phyloP scores from a whole-genome alignment of 306 rosid genomes.

The Castanopsis chinensis region DNA sequence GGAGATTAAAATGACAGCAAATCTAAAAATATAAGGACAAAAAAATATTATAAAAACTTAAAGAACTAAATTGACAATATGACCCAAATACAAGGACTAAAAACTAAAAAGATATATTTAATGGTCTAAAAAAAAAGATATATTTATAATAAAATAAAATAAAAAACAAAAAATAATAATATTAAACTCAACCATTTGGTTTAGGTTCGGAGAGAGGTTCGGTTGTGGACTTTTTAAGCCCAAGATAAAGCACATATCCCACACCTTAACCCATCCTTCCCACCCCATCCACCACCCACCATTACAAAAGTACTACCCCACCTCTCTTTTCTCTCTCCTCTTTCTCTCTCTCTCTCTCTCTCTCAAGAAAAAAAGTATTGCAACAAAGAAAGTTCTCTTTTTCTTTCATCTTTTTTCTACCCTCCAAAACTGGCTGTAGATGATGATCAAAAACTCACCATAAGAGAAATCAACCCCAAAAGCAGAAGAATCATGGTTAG shows the following conservation, averaged over 20 bases:
- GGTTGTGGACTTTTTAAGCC: slow-evolving; percentile 46
- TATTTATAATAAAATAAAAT: not conserved
- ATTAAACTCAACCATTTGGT: slow-evolving; percentile 37
- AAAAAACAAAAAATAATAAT: not conserved
- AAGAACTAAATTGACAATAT: no score
- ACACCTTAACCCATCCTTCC: slow-evolving; percentile 17
- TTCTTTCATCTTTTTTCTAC: not conserved
- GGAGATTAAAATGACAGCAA: no score
- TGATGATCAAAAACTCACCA: slow-evolving; percentile 24
- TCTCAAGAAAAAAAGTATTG: slow-evolving; percentile 3
- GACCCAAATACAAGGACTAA: no score
- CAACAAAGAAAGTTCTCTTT: slow-evolving; percentile 23
- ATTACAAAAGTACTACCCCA: slow-evolving; percentile 39
- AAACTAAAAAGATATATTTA: no score
- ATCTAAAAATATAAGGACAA: no score
- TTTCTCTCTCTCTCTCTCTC: slow-evolving; percentile 23
- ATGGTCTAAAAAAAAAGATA: no score
- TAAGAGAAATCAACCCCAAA: slow-evolving; percentile 25
- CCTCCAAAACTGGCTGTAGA: slow-evolving; percentile 22
- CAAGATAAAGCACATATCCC: slow-evolving; percentile 33
- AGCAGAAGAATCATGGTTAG: slow-evolving; percentile 48
- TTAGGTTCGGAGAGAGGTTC: slow-evolving; percentile 44
- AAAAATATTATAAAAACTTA: no score
- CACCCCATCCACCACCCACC: slow-evolving; percentile 36
- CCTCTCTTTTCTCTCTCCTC: slow-evolving; percentile 4